A percentile compares a stretch with the other conserved stretches of the same genome.
These are phyloP conservation scores for Hippophae gyantsensis DNA, from an alignment of 306 rosid species.

Conservation along the genomic window DNA sequence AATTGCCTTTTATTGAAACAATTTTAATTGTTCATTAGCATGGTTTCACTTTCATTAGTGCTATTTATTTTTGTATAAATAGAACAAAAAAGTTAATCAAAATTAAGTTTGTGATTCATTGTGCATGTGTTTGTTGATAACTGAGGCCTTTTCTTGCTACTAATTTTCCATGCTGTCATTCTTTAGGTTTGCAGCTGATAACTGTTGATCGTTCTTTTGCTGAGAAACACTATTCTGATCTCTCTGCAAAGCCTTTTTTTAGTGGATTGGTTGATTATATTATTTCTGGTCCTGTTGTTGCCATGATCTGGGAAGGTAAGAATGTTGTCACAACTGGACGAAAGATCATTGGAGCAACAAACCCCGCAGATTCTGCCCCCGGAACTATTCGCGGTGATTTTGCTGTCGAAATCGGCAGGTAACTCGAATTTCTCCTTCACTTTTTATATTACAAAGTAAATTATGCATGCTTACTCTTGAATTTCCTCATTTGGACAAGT, in stretches of 20 bases:
- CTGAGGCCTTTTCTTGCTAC: neutral
- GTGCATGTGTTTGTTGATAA: neutral
- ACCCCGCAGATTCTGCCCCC: conserved; percentile 82
- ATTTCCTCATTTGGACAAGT: too few species aligned
- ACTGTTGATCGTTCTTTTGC: conserved; percentile 79
- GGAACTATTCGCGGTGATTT: conserved; percentile 93
- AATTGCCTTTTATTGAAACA: too few species aligned
- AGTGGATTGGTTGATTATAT: conserved; percentile 78
- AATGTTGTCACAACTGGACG: conserved; percentile 64
- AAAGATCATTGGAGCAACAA: conserved; percentile 89
- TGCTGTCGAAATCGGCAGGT: conserved; percentile 92
- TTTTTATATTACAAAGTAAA: neutral
- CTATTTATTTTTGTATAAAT: too few species aligned
- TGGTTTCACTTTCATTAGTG: too few species aligned
- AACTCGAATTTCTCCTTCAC: neutral
- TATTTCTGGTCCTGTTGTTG: conserved; percentile 85
- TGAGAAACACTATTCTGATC: conserved; percentile 78
- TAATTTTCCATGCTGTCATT: neutral
- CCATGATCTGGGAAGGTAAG: conserved; percentile 98
- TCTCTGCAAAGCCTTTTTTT: conserved; percentile 89
- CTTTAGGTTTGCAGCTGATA: conserved; percentile 65
- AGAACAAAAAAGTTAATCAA: too few species aligned
- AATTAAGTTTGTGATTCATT: too few species aligned
- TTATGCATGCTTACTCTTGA: neutral
- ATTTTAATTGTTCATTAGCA: too few species aligned